Percentiles rank a stretch among this genome's conserved stretches.
These are phyloP conservation scores for Penicillium psychrosexuale DNA, from an alignment of 2,329 filamentous ascomycete genomes.

Conservation along the genomic window DNA sequence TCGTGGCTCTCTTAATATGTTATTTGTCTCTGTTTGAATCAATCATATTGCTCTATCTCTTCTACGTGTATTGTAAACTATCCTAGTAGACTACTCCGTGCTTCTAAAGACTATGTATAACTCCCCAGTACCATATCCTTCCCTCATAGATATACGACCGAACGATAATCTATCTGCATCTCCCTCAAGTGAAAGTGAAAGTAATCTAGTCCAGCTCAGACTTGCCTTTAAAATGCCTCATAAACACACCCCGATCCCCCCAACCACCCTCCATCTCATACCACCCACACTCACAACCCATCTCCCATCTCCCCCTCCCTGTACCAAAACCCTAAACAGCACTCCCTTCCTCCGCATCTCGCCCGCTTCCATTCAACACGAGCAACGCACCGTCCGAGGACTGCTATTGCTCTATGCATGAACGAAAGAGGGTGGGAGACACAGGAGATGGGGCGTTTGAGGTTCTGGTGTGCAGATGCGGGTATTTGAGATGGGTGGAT, in stretches of 20 bases:
- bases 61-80: background rate
- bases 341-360: background rate
- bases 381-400: constrained; percentile 21
- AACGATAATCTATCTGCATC: background rate
- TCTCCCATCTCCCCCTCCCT: background rate
- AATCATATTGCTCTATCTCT: background rate
- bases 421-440: constrained; percentile 3
- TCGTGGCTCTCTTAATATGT: constrained; percentile 43
- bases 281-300: background rate
- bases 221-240: constrained; percentile 31
- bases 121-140: no score
- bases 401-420: constrained; percentile 21
- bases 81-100: background rate
- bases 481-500: background rate
- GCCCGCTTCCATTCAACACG: background rate
- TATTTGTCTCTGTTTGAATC: constrained; percentile 11
- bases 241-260: constrained; percentile 13
- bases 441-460: constrained; percentile 1
- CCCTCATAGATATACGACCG: background rate
- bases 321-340: background rate
- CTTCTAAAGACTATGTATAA: background rate
- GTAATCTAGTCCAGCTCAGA: constrained; percentile 25
- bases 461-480: background rate
- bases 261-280: constrained; percentile 1
- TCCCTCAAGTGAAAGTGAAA: background rate